phyloP scores from a whole-genome alignment of 495 filamentous ascomycete species.

The Letharia columbiana region DNA sequence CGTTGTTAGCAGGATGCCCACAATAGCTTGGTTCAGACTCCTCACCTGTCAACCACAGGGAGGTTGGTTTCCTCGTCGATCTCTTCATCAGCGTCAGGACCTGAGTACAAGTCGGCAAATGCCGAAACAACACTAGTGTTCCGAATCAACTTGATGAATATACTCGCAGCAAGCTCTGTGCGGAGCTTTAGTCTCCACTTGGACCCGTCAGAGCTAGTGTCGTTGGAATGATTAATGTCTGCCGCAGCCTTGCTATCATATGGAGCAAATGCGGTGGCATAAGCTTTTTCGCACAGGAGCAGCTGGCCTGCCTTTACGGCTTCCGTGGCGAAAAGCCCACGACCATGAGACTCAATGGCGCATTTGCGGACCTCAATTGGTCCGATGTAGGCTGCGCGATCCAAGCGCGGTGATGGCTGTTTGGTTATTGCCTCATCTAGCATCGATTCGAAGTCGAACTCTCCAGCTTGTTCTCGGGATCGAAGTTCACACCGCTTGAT shows the following conservation, averaged over 20 bases:
- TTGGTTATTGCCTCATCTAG: conserved; percentile 30
- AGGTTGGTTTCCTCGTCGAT: conserved; percentile 33
- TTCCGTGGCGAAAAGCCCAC: conserved; percentile 42
- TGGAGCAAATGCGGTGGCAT: conserved; percentile 31
- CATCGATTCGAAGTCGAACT: conserved; percentile 39
- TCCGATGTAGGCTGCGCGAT: conserved; percentile 40
- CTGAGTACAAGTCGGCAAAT: conserved; percentile 39
- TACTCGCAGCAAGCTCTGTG: conserved; percentile 32
- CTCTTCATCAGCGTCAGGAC: conserved; percentile 30
- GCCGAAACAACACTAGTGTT: conserved; percentile 39
- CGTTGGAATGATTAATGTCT: conserved; percentile 20
- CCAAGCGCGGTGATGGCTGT: conserved; percentile 31
- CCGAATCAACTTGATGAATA: conserved; percentile 40
- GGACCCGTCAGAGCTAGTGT: conserved; percentile 29
- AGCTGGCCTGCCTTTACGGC: conserved; percentile 45
- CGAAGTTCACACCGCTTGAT: conserved; percentile 29
- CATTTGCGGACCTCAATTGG: conserved; percentile 27
- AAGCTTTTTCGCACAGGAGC: conserved; percentile 49
- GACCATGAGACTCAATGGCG: conserved; percentile 27
- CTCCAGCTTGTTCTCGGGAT: conserved; percentile 33
- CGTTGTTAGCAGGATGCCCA: background rate
- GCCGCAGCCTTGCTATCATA: background rate
- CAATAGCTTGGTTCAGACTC: background rate
- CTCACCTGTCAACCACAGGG: conserved; percentile 45
- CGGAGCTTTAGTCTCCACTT: conserved; percentile 29